phyloP scores from a whole-genome alignment of 2,329 filamentous ascomycete genomes.

The Neoarthrinium moseri region DNA sequence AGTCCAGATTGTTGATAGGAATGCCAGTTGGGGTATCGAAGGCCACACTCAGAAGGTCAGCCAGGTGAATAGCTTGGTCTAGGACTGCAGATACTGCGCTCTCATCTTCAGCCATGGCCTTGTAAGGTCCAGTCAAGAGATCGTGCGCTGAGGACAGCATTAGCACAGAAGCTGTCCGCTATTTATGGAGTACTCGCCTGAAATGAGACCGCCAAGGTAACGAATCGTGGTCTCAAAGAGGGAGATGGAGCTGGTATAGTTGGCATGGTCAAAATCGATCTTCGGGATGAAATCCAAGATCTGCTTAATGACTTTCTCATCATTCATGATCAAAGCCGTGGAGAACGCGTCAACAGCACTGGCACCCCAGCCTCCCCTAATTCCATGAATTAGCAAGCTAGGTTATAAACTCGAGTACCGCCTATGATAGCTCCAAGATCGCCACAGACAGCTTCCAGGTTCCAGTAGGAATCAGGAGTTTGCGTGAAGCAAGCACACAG shows the following conservation, averaged over 20 bases:
- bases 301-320: conserved; percentile 63
- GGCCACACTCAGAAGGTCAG: conserved; percentile 71
- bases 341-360: conserved; percentile 78
- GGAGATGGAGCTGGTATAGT: conserved; percentile 54
- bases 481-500: too few species aligned
- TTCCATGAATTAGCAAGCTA: conserved; percentile 12
- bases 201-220: conserved; percentile 78
- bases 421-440: too few species aligned
- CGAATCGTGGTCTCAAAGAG: conserved; percentile 91
- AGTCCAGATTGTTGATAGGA: conserved; percentile 66
- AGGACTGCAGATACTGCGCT: conserved; percentile 59
- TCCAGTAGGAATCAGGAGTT: too few species aligned
- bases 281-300: conserved; percentile 70
- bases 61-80: conserved; percentile 65
- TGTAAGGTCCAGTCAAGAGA: conserved; percentile 67
- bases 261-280: conserved; percentile 68
- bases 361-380: conserved; percentile 80
- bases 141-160: conserved; percentile 55
- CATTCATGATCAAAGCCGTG: conserved; percentile 76
- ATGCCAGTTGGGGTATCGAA: conserved; percentile 77
- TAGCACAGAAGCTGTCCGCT: neutral
- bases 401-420: neutral
- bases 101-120: conserved; percentile 41
- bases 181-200: too few species aligned
- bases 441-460: too few species aligned